A percentile compares a stretch with the other conserved stretches of the same genome.
phyloP scores from a whole-genome alignment of 2,329 filamentous ascomycete genomes.

The Colletotrichum scovillei region DNA sequence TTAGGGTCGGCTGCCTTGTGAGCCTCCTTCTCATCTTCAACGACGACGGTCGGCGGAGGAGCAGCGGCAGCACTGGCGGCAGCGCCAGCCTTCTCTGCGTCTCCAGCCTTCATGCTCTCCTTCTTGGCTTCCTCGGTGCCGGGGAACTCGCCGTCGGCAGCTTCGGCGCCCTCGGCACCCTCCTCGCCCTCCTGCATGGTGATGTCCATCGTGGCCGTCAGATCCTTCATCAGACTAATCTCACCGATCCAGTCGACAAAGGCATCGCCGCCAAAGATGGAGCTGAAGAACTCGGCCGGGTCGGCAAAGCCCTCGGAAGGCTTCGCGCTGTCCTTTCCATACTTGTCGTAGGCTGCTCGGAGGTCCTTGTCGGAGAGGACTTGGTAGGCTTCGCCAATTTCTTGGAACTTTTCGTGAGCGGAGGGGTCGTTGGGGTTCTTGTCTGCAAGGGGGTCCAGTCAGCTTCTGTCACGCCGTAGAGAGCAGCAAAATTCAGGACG shows the following conservation, averaged over 20 bases:
- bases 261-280: slow-evolving; percentile 97
- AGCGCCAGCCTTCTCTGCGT: slow-evolving; percentile 42
- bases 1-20: slow-evolving; percentile 33
- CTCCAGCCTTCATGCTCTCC: slow-evolving; percentile 61
- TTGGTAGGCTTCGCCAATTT: slow-evolving; percentile 79
- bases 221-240: slow-evolving; percentile 97
- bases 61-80: slow-evolving; percentile 38
- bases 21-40: slow-evolving; percentile 50
- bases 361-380: slow-evolving; percentile 90
- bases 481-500: not conserved
- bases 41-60: slow-evolving; percentile 52
- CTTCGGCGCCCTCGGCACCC: slow-evolving; percentile 67
- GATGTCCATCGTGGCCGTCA: slow-evolving; percentile 98
- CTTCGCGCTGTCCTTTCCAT: slow-evolving; percentile 93
- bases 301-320: slow-evolving; percentile 94
- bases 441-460: slow-evolving; percentile 63
- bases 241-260: slow-evolving; percentile 98
- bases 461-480: slow-evolving; percentile 16
- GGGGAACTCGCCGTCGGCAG: slow-evolving; percentile 64
- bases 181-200: slow-evolving; percentile 85
- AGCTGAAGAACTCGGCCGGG: slow-evolving; percentile 96
- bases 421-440: slow-evolving; percentile 98
- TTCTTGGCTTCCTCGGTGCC: slow-evolving; percentile 67
- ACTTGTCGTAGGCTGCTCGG: slow-evolving; percentile 94
- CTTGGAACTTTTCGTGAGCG: slow-evolving; percentile 94